These are phyloP conservation scores for Wickerhamiella australiensis DNA, from an alignment of 805 yeast species.

Conservation along the genomic window DNA sequence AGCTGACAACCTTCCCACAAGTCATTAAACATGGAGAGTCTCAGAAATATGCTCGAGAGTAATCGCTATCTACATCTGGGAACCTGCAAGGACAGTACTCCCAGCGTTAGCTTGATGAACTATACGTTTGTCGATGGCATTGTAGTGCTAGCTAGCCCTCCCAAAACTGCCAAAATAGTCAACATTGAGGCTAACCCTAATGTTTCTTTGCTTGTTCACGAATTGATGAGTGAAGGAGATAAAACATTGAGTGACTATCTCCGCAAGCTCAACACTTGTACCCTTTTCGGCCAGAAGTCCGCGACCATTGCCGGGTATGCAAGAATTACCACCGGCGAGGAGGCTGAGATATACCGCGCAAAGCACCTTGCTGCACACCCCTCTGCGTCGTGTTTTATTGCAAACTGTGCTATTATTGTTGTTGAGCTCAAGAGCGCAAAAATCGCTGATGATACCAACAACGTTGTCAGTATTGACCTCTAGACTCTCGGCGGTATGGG, in stretches of 20 bases:
- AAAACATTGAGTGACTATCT: slow-evolving; percentile 44
- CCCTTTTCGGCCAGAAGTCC: slow-evolving; percentile 56
- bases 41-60: slow-evolving; percentile 14
- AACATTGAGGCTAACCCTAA: slow-evolving; percentile 60
- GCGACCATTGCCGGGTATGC: slow-evolving; percentile 74
- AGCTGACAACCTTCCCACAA: background rate
- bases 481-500: no score
- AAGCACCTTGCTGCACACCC: slow-evolving; percentile 52
- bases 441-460: slow-evolving; percentile 46
- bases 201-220: slow-evolving; percentile 78
- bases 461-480: slow-evolving; percentile 14
- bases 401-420: slow-evolving; percentile 50
- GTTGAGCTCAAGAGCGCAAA: slow-evolving; percentile 54
- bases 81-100: slow-evolving; percentile 59
- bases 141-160: slow-evolving; percentile 62
- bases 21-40: slow-evolving; percentile 3
- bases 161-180: slow-evolving; percentile 57
- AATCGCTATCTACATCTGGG: slow-evolving; percentile 55
- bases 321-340: slow-evolving; percentile 37
- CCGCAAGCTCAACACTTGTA: slow-evolving; percentile 66
- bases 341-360: slow-evolving; percentile 48
- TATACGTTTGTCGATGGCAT: slow-evolving; percentile 44
- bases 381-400: slow-evolving; percentile 57
- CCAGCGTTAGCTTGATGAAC: slow-evolving; percentile 87
- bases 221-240: slow-evolving; percentile 49